phyloP scores from a whole-genome alignment of 2,329 filamentous ascomycete genomes.

The Sarocladium brachiariae region DNA sequence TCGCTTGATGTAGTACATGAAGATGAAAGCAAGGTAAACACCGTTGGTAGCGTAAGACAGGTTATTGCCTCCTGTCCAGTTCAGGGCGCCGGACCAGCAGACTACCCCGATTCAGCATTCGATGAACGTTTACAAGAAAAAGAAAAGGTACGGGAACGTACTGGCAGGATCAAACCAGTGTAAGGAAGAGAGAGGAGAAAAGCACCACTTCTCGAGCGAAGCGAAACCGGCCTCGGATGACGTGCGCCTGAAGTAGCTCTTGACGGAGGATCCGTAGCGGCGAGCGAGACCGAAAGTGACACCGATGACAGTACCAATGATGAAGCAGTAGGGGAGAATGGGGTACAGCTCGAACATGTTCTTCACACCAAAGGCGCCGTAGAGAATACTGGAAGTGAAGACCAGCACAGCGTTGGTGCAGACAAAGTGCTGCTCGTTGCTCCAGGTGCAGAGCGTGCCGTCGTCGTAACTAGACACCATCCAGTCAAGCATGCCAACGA shows the following conservation, averaged over 20 bases:
- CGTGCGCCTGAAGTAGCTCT: neutral
- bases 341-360: conserved; percentile 32
- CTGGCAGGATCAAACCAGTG: conserved; percentile 4
- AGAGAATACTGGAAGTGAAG: conserved; percentile 16
- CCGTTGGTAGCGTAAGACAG: conserved; percentile 29
- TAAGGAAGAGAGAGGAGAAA: neutral
- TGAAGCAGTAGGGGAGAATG: conserved; percentile 34
- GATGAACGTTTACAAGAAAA: neutral
- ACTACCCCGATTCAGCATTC: neutral
- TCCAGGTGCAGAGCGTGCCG: conserved; percentile 16
- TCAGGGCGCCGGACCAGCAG: conserved; percentile 15
- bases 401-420: conserved; percentile 13
- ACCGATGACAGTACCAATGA: conserved; percentile 22
- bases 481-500: conserved; percentile 33
- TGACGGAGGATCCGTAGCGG: conserved; percentile 1
- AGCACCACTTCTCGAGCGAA: neutral
- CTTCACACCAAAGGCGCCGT: conserved; percentile 16
- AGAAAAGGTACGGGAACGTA: neutral
- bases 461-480: conserved; percentile 25
- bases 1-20: conserved; percentile 32
- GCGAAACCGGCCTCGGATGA: neutral
- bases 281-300: conserved; percentile 24
- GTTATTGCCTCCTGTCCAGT: conserved; percentile 11
- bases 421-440: conserved; percentile 24
- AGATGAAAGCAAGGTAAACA: conserved; percentile 30